Conservation (phyloP, 345 rosid species). For the Triadica sebifera region DNA sequence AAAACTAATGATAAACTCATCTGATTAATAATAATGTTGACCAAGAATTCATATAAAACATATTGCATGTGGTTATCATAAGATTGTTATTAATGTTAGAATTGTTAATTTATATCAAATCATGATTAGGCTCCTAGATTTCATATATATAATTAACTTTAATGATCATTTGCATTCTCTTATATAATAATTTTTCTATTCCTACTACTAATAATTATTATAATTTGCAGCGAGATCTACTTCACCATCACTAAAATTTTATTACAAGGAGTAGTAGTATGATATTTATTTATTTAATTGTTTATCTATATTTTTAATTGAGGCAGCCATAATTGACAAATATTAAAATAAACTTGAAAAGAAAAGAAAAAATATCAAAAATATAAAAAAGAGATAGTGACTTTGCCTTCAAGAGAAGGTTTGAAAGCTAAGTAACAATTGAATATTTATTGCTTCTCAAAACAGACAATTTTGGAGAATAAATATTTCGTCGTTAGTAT, state of each 20-base stretch:
- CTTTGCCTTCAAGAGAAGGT: background rate
- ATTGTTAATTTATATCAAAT: background rate
- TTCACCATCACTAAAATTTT: background rate
- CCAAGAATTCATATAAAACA: background rate
- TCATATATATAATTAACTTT: background rate
- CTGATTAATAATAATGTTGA: background rate
- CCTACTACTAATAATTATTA: background rate
- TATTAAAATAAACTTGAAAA: too few species aligned
- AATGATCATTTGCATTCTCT: too few species aligned
- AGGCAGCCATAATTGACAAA: too few species aligned
- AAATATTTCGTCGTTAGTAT: background rate
- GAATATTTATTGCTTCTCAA: background rate
- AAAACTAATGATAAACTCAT: too few species aligned
- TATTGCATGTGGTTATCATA: background rate
- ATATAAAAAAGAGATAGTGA: background rate
- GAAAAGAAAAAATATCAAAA: too few species aligned
- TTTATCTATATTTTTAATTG: too few species aligned
- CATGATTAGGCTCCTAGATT: background rate
- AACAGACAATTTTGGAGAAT: background rate
- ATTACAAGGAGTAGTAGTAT: too few species aligned
- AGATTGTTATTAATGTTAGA: background rate
- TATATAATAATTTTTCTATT: background rate
- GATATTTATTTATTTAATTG: too few species aligned
- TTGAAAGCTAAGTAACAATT: background rate
- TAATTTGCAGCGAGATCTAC: background rate